Evolutionary conservation across 176 grass and related monocot genomes (phyloP).

Genomic region (Paspalum vaginatum): DNA sequence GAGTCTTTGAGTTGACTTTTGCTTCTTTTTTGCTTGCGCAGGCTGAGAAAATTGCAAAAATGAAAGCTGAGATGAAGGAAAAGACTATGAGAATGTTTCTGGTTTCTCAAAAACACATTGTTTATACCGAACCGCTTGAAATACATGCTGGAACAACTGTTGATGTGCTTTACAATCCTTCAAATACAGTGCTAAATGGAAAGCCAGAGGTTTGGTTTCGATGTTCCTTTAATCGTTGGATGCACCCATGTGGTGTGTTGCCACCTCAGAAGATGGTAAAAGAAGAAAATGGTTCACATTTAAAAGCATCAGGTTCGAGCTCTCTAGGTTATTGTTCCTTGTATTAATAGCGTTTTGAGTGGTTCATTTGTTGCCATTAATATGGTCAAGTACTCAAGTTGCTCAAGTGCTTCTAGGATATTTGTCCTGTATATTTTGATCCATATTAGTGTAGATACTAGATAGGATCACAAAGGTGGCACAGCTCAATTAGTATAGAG

Average conservation of each 20-base stretch:
- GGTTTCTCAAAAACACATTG: conserved; percentile 90
- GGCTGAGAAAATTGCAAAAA: conserved; percentile 65
- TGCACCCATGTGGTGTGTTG: conserved; percentile 58
- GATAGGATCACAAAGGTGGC: neutral
- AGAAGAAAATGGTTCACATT: conserved; percentile 56
- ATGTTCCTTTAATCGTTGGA: conserved; percentile 94
- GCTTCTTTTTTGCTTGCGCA: conserved; percentile 42
- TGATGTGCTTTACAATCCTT: conserved; percentile 83
- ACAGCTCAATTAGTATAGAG: neutral
- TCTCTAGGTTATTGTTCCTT: conserved; percentile 29
- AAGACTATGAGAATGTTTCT: conserved; percentile 85
- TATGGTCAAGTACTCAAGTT: conserved; percentile 3
- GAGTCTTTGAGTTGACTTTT: conserved; percentile 24
- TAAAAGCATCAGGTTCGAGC: conserved; percentile 77
- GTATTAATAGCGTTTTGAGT: neutral
- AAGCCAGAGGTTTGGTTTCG: conserved; percentile 87
- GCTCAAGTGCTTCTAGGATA: neutral
- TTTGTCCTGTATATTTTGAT: neutral
- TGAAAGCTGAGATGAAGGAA: conserved; percentile 86
- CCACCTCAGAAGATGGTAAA: conserved; percentile 81
- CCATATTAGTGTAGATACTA: neutral
- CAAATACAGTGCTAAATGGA: conserved; percentile 73
- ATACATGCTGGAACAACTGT: conserved; percentile 71
- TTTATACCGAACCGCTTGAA: conserved; percentile 90
- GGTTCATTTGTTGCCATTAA: conserved; percentile 23